A percentile compares a stretch with the other conserved stretches of the same genome.
Evolutionary conservation across 768 basidiomycete species (phyloP).

Genomic region (Rhodocollybia butyracea): DNA sequence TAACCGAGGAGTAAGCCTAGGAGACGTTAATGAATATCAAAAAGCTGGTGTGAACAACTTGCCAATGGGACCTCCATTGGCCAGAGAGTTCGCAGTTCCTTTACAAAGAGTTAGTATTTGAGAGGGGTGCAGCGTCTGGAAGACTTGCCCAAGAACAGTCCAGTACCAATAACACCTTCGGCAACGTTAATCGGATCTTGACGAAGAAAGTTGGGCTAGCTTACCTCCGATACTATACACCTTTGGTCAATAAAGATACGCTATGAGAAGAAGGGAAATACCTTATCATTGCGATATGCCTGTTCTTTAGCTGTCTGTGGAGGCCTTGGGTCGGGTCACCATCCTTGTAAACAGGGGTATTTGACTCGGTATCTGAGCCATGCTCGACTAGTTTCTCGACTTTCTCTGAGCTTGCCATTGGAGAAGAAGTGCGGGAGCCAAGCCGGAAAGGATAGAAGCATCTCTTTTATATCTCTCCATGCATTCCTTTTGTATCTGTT

Average conservation of each 20-base stretch:
- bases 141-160: conserved; percentile 57
- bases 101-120: conserved; percentile 4
- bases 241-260: background rate
- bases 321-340: conserved; percentile 24
- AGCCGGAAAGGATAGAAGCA: no score
- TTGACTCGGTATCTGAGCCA: conserved; percentile 3
- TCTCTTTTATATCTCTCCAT: no score
- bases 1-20: conserved; percentile 72
- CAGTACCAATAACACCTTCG: conserved; percentile 56
- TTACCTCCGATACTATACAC: conserved; percentile 5
- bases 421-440: no score
- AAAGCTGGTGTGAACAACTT: background rate
- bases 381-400: no score
- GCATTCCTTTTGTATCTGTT: no score
- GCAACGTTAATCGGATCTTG: no score
- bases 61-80: conserved; percentile 69
- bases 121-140: conserved; percentile 35
- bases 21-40: background rate
- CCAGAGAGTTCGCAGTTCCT: conserved; percentile 20
- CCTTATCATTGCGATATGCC: conserved; percentile 86
- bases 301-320: conserved; percentile 65
- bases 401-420: no score
- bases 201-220: background rate
- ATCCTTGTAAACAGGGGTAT: background rate
- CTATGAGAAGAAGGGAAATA: conserved; percentile 14